Evolutionary conservation across 2,329 filamentous ascomycete genomes (phyloP), one percentile per base, ranked within the genome.

Genomic region (Aureobasidium zeae): DNA sequence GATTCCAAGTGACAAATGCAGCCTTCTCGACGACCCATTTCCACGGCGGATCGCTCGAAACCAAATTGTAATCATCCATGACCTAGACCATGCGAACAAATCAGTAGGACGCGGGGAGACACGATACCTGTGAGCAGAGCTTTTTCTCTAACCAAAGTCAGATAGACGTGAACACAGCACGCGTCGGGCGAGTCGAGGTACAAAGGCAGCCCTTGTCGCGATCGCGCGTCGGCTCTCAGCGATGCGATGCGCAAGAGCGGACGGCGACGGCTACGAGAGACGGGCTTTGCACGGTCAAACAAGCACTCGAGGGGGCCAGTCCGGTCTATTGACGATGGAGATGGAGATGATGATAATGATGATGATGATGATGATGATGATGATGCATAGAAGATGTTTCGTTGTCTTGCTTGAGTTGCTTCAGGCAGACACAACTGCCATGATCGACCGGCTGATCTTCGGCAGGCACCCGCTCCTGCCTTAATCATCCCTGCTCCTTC

Each of bases 271-370:
- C 24, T 28, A 26, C 17, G 34, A 37, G 24, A 22, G 15, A 8
- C n/a, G 16, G n/a, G 6, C 16, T 17, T 28, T 19, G 11, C 9
- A 37, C 34, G 16, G 28, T 6, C 29, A 16, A 37, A 5, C 22
- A 17, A 37, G 34, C 34, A 37, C 34, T 26, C 34, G 34, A 37
- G 24, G 15, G 34, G 34, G 34, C 22, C 34, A 20, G 34, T 28
- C 15, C 11, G 16, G 24, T n/a, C 33, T 36, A 9, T 20, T 13
- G 19, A 24, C 20, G 4, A 11, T 4, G n/a, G n/a, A 4, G n/a
- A 11, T 22, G 32, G 19, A 22, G 5, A 24, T 11, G 32, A 22
- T 19, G 31, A 34, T 24, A 20, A 34, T n/a, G n/a, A n/a, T 9
- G n/a, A 11, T 22, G 32, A 13, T 13, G 5, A 24, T 11, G 32